These are phyloP conservation scores for Populus deltoides DNA, from an alignment of 345 rosid species.

Conservation along the genomic window DNA sequence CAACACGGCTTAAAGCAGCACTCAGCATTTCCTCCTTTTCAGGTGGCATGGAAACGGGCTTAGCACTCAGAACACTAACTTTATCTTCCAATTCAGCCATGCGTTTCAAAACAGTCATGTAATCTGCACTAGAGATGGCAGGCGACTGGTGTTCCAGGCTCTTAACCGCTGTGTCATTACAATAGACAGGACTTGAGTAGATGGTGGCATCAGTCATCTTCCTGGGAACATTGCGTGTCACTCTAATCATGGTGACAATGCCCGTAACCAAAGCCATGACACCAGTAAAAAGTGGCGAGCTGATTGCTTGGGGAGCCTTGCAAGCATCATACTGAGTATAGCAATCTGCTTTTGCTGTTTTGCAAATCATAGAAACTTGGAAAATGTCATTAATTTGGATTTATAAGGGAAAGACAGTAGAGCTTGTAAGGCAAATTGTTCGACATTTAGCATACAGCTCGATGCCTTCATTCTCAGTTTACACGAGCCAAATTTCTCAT, in stretches of 20 bases:
- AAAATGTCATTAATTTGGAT: not conserved
- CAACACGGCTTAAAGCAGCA: slow-evolving; percentile 62
- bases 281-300: slow-evolving; percentile 66
- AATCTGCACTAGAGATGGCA: slow-evolving; percentile 47
- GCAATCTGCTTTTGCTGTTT: slow-evolving; percentile 31
- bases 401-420: not conserved
- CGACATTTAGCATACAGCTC: not conserved
- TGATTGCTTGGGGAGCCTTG: slow-evolving; percentile 43
- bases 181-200: slow-evolving; percentile 49
- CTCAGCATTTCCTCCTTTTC: slow-evolving; percentile 80
- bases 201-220: slow-evolving; percentile 56
- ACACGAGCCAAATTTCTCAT: not conserved
- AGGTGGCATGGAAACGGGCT: slow-evolving; percentile 58
- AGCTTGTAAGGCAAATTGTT: not conserved
- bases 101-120: slow-evolving; percentile 58
- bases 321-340: slow-evolving; percentile 29
- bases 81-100: slow-evolving; percentile 82
- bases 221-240: slow-evolving; percentile 71
- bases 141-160: slow-evolving; percentile 26
- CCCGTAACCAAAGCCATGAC: slow-evolving; percentile 87
- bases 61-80: slow-evolving; percentile 46
- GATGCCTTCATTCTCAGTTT: not conserved
- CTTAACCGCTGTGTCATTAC: slow-evolving; percentile 36
- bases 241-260: slow-evolving; percentile 69
- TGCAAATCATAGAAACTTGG: slow-evolving; percentile 6